Percentiles rank a stretch among this genome's conserved stretches.
Conservation (phyloP, 495 filamentous ascomycete species). For the Penicillium arizonense region DNA sequence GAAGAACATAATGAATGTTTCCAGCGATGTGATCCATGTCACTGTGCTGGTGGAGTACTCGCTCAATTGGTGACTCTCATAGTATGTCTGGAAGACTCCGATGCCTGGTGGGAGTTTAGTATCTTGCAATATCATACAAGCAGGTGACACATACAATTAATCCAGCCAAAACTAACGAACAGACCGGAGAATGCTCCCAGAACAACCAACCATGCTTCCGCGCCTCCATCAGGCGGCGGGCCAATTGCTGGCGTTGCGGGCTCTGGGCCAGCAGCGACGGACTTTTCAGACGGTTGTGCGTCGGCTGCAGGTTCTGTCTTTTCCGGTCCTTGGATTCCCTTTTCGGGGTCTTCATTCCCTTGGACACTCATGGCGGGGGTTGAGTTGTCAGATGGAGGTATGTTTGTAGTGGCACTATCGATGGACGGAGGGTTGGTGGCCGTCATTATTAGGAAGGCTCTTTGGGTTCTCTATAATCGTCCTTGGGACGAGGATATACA, state of each 20-base stretch:
- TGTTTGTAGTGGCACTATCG: constrained; percentile 11
- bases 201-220: constrained; percentile 65
- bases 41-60: constrained; percentile 42
- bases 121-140: not conserved
- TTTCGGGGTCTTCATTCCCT: constrained; percentile 21
- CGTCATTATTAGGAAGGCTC: constrained; percentile 28
- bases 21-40: constrained; percentile 52
- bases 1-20: constrained; percentile 47
- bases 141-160: constrained; percentile 47
- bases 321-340: constrained; percentile 13
- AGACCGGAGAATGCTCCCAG: constrained; percentile 61
- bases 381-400: constrained; percentile 9
- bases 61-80: constrained; percentile 43
- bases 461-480: too few relatives aligned
- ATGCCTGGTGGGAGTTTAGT: constrained; percentile 38
- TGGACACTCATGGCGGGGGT: constrained; percentile 16
- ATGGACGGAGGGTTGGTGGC: constrained; percentile 3
- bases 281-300: constrained; percentile 18
- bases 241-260: constrained; percentile 41
- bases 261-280: constrained; percentile 10
- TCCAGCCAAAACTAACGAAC: constrained; percentile 65
- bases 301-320: constrained; percentile 6
- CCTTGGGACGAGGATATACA: too few relatives aligned
- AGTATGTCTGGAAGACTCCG: constrained; percentile 62
- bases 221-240: constrained; percentile 60